Percentiles rank a stretch among this genome's conserved stretches.
These are phyloP conservation scores for Psilocybe cyanescens DNA, from an alignment of 768 basidiomycete genomes.

Conservation along the genomic window DNA sequence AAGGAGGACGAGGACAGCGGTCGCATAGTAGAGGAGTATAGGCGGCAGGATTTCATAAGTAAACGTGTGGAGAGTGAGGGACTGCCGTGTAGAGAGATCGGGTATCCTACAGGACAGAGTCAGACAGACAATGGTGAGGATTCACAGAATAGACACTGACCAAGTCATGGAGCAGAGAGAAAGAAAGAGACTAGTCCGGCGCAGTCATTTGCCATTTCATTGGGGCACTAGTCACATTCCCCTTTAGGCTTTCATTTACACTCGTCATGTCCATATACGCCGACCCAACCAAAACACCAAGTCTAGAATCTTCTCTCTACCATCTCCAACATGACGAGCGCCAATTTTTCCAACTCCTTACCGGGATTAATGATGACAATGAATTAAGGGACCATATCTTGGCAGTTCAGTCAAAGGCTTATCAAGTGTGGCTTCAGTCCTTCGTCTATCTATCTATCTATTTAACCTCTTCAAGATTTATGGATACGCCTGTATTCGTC, in stretches of 20 bases:
- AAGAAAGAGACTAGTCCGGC: background rate
- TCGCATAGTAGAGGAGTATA: constrained; percentile 48
- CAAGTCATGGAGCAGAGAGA: background rate
- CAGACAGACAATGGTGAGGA: background rate
- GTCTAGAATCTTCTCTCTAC: background rate
- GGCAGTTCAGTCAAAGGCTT: constrained; percentile 8
- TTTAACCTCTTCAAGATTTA: constrained; percentile 28
- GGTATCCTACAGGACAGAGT: constrained; percentile 1
- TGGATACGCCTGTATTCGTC: constrained; percentile 41
- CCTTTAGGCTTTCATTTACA: background rate
- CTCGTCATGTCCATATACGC: background rate
- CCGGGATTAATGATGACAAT: constrained; percentile 2
- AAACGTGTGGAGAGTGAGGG: constrained; percentile 37
- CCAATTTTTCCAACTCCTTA: background rate
- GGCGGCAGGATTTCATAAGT: constrained; percentile 43
- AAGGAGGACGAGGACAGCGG: constrained; percentile 55
- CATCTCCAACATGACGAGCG: background rate
- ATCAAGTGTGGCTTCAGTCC: background rate
- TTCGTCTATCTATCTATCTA: background rate
- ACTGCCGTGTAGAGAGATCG: constrained; percentile 24
- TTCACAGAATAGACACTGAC: too few species aligned
- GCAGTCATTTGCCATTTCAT: background rate
- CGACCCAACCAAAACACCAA: background rate
- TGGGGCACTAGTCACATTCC: background rate
- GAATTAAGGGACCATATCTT: constrained; percentile 6